Conservation (phyloP, 1,284 basidiomycete genomes). For the Rhodotorula sp. region DNA sequence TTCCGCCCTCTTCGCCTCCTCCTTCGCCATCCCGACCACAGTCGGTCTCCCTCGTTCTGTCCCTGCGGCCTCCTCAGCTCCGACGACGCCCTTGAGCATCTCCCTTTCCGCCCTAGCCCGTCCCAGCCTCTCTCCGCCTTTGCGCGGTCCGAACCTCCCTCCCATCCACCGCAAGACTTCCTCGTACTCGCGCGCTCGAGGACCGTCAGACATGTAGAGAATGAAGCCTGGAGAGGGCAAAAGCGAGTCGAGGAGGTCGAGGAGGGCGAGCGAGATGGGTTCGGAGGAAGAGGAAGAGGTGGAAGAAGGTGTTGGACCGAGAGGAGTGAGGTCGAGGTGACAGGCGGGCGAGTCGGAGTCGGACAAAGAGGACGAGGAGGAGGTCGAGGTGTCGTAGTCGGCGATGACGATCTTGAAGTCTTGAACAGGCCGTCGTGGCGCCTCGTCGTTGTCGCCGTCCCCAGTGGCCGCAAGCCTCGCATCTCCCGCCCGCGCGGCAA, state of each 20-base stretch:
- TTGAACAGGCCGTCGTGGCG: not conserved
- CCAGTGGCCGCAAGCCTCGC: not conserved
- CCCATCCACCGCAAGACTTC: constrained; percentile 34
- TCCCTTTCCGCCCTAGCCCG: constrained; percentile 20
- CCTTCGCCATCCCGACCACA: constrained; percentile 28
- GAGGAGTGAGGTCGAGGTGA: constrained; percentile 31
- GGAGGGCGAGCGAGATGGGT: constrained; percentile 22
- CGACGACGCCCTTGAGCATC: constrained; percentile 5
- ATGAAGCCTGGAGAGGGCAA: constrained; percentile 21
- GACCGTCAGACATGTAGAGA: constrained; percentile 29
- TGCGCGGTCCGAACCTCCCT: constrained; percentile 23
- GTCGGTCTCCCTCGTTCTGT: constrained; percentile 11
- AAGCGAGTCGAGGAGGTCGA: constrained; percentile 29
- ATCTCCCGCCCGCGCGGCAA: constrained; percentile 13
- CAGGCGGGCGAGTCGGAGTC: constrained; percentile 12
- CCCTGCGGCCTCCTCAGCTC: not conserved
- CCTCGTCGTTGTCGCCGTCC: not conserved
- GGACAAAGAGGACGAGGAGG: not conserved
- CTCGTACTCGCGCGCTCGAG: constrained; percentile 31
- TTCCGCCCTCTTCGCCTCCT: constrained; percentile 32
- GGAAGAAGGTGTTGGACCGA: constrained; percentile 2
- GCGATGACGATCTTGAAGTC: constrained; percentile 33
- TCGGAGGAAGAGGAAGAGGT: constrained; percentile 4
- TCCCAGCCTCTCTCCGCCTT: constrained; percentile 20
- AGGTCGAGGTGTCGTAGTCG: constrained; percentile 10